Evolutionary conservation across 2,329 filamentous ascomycete species (phyloP).

Genomic region (Aspergillus tubingensis): DNA sequence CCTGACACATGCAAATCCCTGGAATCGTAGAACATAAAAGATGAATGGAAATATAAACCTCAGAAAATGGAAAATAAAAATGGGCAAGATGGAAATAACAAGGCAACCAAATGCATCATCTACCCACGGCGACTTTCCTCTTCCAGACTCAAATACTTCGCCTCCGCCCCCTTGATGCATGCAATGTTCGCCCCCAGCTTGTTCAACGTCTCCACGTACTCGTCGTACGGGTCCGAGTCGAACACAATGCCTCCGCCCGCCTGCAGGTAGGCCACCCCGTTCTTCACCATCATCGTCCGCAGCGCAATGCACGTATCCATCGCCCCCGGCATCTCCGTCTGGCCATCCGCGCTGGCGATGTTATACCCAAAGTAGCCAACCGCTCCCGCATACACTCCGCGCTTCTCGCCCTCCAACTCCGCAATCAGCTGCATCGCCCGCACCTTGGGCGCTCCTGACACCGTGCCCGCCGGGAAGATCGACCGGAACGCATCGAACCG

Average conservation of each 20-base stretch:
- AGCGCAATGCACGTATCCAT: conserved; percentile 88
- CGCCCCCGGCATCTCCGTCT: conserved; percentile 68
- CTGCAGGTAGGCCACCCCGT: conserved; percentile 88
- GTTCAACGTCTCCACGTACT: conserved; percentile 96
- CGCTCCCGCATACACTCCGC: conserved; percentile 91
- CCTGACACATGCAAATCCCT: too few relatives aligned
- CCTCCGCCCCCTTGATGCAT: conserved; percentile 82
- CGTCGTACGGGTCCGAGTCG: conserved; percentile 85
- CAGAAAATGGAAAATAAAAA: neutral
- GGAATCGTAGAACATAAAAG: neutral
- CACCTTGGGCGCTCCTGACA: conserved; percentile 93
- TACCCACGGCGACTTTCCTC: conserved; percentile 21
- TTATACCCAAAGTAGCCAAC: conserved; percentile 96
- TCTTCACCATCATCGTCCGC: conserved; percentile 92
- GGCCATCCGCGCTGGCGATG: conserved; percentile 65
- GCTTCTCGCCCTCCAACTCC: conserved; percentile 89
- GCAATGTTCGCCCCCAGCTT: conserved; percentile 89
- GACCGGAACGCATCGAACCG: conserved; percentile 94
- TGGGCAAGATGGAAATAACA: neutral
- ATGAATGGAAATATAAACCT: too few relatives aligned
- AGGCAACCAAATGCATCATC: neutral
- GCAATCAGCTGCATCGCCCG: conserved; percentile 96
- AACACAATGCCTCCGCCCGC: conserved; percentile 86
- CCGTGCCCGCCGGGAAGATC: conserved; percentile 96
- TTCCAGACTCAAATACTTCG: conserved; percentile 57